Percentiles rank a stretch among this genome's conserved stretches.
Conservation (phyloP, 1,284 basidiomycete species). For the Heterobasidion occidentale region DNA sequence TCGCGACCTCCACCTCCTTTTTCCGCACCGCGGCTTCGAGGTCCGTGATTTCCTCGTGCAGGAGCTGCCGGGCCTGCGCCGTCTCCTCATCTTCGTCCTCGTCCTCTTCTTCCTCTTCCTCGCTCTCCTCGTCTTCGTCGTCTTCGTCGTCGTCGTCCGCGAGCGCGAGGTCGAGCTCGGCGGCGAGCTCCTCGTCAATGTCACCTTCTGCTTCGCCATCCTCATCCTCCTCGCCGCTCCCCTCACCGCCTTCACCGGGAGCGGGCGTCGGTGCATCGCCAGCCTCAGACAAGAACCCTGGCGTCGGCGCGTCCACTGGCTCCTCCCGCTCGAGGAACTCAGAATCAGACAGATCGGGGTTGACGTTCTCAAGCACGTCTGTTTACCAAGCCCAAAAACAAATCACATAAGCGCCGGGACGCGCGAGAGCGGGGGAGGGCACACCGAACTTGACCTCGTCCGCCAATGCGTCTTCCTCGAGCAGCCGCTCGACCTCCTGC, state of each 20-base stretch:
- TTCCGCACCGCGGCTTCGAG: slow-evolving; percentile 82
- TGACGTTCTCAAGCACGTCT: slow-evolving; percentile 81
- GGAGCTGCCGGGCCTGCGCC: slow-evolving; percentile 66
- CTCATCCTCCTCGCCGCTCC: slow-evolving; percentile 53
- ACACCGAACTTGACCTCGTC: slow-evolving; percentile 72
- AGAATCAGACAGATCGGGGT: slow-evolving; percentile 81
- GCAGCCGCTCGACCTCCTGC: slow-evolving; percentile 88
- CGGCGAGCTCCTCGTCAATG: slow-evolving; percentile 73
- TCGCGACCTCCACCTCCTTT: slow-evolving; percentile 82
- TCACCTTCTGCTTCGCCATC: slow-evolving; percentile 67
- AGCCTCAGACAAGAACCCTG: slow-evolving; percentile 51
- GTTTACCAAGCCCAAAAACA: not conserved
- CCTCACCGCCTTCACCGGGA: slow-evolving; percentile 41
- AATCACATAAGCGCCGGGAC: not conserved
- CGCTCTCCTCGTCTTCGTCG: slow-evolving; percentile 61
- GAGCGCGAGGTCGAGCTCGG: slow-evolving; percentile 65
- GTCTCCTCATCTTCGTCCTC: slow-evolving; percentile 61
- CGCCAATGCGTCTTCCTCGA: slow-evolving; percentile 83
- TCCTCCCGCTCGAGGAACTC: slow-evolving; percentile 72
- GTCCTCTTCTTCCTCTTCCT: slow-evolving; percentile 60
- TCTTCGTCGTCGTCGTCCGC: slow-evolving; percentile 56
- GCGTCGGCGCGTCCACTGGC: slow-evolving; percentile 53
- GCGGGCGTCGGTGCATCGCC: slow-evolving; percentile 53
- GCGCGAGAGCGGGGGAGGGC: slow-evolving; percentile 11
- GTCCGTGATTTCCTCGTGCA: slow-evolving; percentile 87